Percentiles rank a stretch among this genome's conserved stretches.
phyloP scores from a whole-genome alignment of 2,329 filamentous ascomycete genomes.

The Chaetomiaceae sp. region DNA sequence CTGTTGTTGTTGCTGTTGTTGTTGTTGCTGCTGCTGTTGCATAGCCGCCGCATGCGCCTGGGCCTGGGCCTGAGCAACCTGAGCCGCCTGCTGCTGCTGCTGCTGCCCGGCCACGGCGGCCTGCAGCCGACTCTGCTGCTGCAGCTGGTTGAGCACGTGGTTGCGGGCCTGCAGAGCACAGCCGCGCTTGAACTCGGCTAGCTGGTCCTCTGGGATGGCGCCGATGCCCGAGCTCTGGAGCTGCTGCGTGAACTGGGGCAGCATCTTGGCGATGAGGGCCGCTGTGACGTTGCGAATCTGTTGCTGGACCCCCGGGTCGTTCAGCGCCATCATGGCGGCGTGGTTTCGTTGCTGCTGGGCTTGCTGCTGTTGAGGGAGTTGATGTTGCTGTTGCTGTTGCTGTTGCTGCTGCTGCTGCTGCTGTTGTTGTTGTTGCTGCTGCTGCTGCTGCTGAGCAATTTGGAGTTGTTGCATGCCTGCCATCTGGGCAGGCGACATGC shows the following conservation, averaged over 20 bases:
- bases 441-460: slow-evolving; percentile 32
- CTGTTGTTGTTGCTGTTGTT: no score
- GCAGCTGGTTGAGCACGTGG: slow-evolving; percentile 32
- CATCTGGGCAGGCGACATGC: slow-evolving; percentile 21
- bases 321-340: neutral
- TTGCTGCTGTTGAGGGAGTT: slow-evolving; percentile 30
- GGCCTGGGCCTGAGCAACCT: neutral
- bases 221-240: slow-evolving; percentile 38
- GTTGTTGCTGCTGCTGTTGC: no score
- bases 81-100: neutral
- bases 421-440: slow-evolving; percentile 21
- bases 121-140: neutral
- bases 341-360: slow-evolving; percentile 17
- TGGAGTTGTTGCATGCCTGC: slow-evolving; percentile 37
- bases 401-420: slow-evolving; percentile 26
- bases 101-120: neutral
- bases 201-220: slow-evolving; percentile 43
- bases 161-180: slow-evolving; percentile 39
- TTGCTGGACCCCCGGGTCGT: slow-evolving; percentile 11
- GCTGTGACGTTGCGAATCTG: slow-evolving; percentile 21
- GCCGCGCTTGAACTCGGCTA: slow-evolving; percentile 42
- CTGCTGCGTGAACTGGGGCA: slow-evolving; percentile 34
- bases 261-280: slow-evolving; percentile 38
- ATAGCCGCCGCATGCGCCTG: no score
- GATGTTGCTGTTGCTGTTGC: slow-evolving; percentile 28